Evolutionary conservation across 225 moss, liverwort and hornwort genomes (phyloP), one percentile per base, ranked within the genome.

Genomic region (Pleurozium schreberi): DNA sequence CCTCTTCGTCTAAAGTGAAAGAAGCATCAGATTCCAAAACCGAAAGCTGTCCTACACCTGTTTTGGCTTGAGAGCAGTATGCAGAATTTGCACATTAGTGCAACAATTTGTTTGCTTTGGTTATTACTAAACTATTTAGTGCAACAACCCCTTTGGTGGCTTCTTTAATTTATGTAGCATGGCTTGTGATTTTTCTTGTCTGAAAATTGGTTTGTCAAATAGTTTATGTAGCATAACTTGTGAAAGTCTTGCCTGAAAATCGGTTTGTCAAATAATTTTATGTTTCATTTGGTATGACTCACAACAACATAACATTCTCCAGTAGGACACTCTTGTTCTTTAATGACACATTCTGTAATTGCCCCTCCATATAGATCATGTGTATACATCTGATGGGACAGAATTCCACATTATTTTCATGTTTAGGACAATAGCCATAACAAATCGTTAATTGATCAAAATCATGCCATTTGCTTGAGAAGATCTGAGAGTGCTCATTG

Each of bases 21-120:
- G 82, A 84, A 68, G 42, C 75, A 38, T 58, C 69, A 81, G 84
- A 71, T 55, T 70, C 68, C 55, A 16, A 33, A 77, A 82, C 43
- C 65, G 86, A 90, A 79, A 82, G 31, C 20, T 52, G 18, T 31
- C 78, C 66, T 42, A 62, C 86, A 12, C 92, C 92, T 90, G 83
- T 91, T 88, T 86, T 92, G 80, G 88, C 92, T 88, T 93, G 78
- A 92, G 84, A 87, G 60, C 42, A 57, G 53, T 64, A 50, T 55
- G 81, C 69, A 76, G 89, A 87, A 80, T 28, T 57, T 88, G 64
- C 73, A 57, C 38, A 80, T 59, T 11, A 16, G 38, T 62, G 79
- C 65, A 65, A 74, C 63, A 60, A 25, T 68, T 45, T 47, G 43
- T 85, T 59, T 52, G 76, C 52, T 88, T 81, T 82, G 67, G 20